Evolutionary conservation across 192 early-diverging fungal species (phyloP), one percentile per base, ranked within the genome.

Genomic region (Dispira parvispora): DNA sequence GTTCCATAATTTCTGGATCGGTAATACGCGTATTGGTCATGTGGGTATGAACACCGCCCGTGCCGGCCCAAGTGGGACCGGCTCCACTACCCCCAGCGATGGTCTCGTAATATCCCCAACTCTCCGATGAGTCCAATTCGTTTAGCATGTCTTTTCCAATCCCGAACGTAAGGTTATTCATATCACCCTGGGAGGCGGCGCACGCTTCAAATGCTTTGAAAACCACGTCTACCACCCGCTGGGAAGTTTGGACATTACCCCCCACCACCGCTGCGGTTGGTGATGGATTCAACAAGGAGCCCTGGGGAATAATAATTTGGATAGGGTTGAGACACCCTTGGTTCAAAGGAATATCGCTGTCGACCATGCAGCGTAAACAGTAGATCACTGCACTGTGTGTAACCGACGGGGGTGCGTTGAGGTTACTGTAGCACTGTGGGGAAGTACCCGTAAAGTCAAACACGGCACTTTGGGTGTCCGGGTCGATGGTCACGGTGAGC

Each of bases 1-100:
- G 78, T 70, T 96, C 93, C 25, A 98, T 67, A 54, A 95, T 93
- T 73, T 96, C 95, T 0, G 93, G 92, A 71, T 98, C 95, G 1
- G 95, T 98, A 65, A 95, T 96, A 21, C 93, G 79, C 0, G 95
- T 98, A 67, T 98, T 98, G 38, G 95, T 98, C 92, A 95, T 93
- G 67, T 95, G 90, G 61, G 78, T 80, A 68, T 85, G 83, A 3
- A 85, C 83, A 65, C 83, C 82, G 63, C 84, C 84, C 46, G 87
- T 80, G 9, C 95, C 95, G 62, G 85, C 56, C 95, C 95, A 98
- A 0, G 78, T 78, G 1, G 88, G 86, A 3, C 95, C 94, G 8
- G 91, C 94, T 20, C 94, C 94, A 55, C 82, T 82, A 45, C 83
- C 82, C 44, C 88, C 84, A 46, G 84, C 88, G 65, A 98, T 94